These are phyloP conservation scores for Helicostylum pulchrum DNA, from an alignment of 192 early-diverging fungal species.

Conservation along the genomic window DNA sequence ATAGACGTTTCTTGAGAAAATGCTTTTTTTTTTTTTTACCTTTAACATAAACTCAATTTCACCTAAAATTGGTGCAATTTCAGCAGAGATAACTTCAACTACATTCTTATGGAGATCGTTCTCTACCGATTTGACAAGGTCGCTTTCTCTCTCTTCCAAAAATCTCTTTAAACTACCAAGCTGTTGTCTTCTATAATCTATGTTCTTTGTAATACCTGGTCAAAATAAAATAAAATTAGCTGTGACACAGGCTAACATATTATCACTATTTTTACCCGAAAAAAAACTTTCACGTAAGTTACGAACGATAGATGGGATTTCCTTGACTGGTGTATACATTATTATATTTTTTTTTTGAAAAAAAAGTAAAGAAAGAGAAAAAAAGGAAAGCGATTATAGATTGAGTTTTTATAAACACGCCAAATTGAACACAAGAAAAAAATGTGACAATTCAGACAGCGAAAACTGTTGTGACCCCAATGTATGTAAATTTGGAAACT, in stretches of 20 bases:
- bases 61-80: slow-evolving; percentile 10
- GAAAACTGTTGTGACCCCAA: no score
- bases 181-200: slow-evolving; percentile 2
- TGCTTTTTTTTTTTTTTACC: not conserved
- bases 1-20: not conserved
- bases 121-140: not conserved
- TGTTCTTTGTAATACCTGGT: not conserved
- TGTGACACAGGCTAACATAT: no score
- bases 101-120: slow-evolving; percentile 8
- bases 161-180: not conserved
- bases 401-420: no score
- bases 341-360: no score
- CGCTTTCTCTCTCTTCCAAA: slow-evolving; percentile 2
- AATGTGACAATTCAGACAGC: no score
- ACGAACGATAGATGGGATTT: slow-evolving; percentile 2
- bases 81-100: not conserved
- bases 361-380: no score
- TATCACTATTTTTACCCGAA: not conserved
- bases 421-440: no score
- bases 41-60: slow-evolving; percentile 11
- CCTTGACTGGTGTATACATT: not conserved
- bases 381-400: no score
- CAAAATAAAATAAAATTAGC: no score
- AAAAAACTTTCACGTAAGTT: not conserved
- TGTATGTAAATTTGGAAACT: no score